Percentiles rank a stretch among this genome's conserved stretches.
phyloP scores from a whole-genome alignment of 2,329 filamentous ascomycete genomes.

The Phoma sp. region DNA sequence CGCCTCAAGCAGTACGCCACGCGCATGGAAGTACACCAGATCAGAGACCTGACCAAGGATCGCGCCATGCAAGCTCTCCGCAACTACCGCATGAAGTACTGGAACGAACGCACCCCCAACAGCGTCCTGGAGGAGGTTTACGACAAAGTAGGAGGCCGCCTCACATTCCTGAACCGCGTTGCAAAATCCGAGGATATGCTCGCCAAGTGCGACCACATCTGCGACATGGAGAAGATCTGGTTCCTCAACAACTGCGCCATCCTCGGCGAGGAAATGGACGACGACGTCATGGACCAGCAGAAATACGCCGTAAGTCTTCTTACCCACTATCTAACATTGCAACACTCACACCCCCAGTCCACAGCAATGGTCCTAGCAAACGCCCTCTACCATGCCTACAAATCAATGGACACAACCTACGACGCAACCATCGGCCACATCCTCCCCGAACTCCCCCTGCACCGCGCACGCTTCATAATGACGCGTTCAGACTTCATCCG shows the following conservation, averaged over 20 bases:
- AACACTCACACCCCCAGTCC: no score
- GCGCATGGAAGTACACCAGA: conserved; percentile 90
- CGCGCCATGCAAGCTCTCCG: conserved; percentile 79
- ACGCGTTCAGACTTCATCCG: conserved; percentile 95
- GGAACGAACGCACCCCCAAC: conserved; percentile 64
- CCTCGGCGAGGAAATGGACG: conserved; percentile 80
- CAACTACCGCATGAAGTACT: conserved; percentile 83
- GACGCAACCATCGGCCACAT: conserved; percentile 73
- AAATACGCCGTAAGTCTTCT: conserved; percentile 78
- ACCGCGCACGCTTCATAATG: conserved; percentile 74
- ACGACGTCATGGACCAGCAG: conserved; percentile 98
- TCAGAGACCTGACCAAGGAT: conserved; percentile 80
- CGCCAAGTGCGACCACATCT: conserved; percentile 75
- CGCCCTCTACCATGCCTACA: conserved; percentile 84
- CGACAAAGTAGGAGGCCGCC: conserved; percentile 81
- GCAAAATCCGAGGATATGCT: conserved; percentile 88
- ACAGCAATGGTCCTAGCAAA: conserved; percentile 93
- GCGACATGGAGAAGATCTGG: conserved; percentile 76
- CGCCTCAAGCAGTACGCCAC: conserved; percentile 90
- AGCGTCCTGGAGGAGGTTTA: conserved; percentile 79
- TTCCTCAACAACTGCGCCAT: conserved; percentile 81
- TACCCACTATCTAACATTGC: not conserved
- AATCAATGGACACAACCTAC: conserved; percentile 68
- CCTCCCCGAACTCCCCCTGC: conserved; percentile 71
- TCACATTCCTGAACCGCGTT: conserved; percentile 87